Evolutionary conservation across 2,329 filamentous ascomycete species (phyloP), one percentile per base, ranked within the genome.

Genomic region (Coniosporium tulheliwenetii): DNA sequence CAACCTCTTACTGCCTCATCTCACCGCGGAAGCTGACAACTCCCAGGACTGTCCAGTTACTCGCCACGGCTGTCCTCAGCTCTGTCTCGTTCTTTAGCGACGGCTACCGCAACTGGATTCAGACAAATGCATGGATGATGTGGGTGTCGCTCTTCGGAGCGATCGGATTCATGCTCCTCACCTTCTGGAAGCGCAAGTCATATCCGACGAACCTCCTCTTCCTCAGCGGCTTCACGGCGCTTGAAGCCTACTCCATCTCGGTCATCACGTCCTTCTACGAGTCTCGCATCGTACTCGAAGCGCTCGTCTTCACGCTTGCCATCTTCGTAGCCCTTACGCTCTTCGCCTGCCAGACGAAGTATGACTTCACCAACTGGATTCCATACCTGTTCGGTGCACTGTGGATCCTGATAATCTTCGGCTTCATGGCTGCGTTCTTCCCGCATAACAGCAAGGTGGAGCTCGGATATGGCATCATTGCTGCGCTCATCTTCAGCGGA

Each of bases 331-430:
- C 69, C 29, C 59, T 80, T 43, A 79, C 73, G 2, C 62, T 87
- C 36, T 96, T 98, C 60, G 91, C 91, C 39, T 94, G 87, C 74
- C 91, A 98, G 69, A 84, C 83, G 48, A 93, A 93, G 61, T 98
- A 98, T 58, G 91, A 98, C 68, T 98, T 98, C 60, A 96, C 89
- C 1, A 81, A 77, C 48, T 98, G 91, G 89, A 84, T 89, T 69
- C 89, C 91, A 13, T 96, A 95, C 59, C 75, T 96, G 3, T 93
- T 93, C 54, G 87, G 87, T 43, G 79, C 72, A 0, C 73, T 98
- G 13, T 96, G 91, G 91, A 80, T 83, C 5, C 65, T 95, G 44
- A 72, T 98, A 47, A 69, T 98, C 34, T 95, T 96, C 57, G 84
- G 91, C 39, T 91, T 98, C 69, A 86, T 96, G 74, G 71, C 80